Evolutionary conservation across 2,329 filamentous ascomycete species (phyloP).

Genomic region (Colletotrichum sp.): DNA sequence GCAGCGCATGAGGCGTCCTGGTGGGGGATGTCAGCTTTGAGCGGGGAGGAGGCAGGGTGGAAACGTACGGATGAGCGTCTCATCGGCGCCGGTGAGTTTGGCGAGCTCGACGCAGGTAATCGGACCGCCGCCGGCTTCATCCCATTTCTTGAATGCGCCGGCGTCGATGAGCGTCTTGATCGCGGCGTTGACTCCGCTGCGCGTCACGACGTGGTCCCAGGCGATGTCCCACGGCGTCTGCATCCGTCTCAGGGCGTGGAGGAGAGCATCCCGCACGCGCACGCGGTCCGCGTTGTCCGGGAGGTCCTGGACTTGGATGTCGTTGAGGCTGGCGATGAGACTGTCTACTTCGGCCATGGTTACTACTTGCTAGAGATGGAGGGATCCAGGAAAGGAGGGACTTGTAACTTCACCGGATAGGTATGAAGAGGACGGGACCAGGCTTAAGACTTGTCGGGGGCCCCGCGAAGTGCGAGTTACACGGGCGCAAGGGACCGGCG

Average conservation of each 20-base stretch:
- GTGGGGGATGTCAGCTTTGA: not conserved
- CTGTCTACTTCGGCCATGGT: constrained; percentile 29
- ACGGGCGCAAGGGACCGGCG: not conserved
- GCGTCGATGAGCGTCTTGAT: constrained; percentile 42
- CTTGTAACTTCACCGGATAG: not conserved
- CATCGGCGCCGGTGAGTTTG: constrained; percentile 35
- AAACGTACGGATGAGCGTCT: constrained; percentile 33
- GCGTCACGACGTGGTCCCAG: constrained; percentile 42
- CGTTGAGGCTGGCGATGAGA: constrained; percentile 28
- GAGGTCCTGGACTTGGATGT: constrained; percentile 31
- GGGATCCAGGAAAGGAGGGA: not conserved
- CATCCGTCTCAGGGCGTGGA: constrained; percentile 31
- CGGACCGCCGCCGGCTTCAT: constrained; percentile 29
- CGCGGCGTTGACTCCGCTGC: constrained; percentile 34
- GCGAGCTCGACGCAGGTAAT: constrained; percentile 36
- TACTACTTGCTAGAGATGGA: not conserved
- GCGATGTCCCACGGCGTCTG: constrained; percentile 43
- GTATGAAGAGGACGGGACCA: not conserved
- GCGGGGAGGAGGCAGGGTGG: not conserved
- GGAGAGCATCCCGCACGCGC: constrained; percentile 34
- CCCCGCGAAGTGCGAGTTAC: not conserved
- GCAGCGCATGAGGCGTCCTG: constrained; percentile 38
- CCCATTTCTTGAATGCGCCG: constrained; percentile 40
- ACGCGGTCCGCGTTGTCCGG: constrained; percentile 36
- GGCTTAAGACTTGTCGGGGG: not conserved